Percentiles rank a stretch among this genome's conserved stretches.
Conservation (phyloP, 257 asterid genomes). For the Rehmannia glutinosa region DNA sequence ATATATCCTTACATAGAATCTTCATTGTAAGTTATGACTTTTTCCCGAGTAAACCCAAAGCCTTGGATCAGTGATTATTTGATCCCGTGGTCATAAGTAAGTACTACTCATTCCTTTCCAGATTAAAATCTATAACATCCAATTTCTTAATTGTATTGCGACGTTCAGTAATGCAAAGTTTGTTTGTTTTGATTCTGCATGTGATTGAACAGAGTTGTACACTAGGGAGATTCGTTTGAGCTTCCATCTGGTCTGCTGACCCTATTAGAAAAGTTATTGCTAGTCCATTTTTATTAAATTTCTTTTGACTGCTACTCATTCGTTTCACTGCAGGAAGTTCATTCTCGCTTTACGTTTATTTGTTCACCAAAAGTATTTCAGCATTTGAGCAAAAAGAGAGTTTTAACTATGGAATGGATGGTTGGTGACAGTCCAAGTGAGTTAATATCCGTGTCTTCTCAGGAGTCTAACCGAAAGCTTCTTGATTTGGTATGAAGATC, state of each 20-base stretch:
- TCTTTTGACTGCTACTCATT: conserved; percentile 12
- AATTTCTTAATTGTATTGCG: neutral
- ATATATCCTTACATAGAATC: neutral
- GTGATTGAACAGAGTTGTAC: neutral
- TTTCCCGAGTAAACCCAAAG: neutral
- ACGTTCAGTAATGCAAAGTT: neutral
- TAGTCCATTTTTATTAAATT: neutral
- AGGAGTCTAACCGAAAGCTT: conserved; percentile 54
- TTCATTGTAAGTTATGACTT: neutral
- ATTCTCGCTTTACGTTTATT: conserved; percentile 66
- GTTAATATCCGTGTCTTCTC: conserved; percentile 47
- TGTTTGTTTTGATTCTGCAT: neutral
- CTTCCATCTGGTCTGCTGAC: conserved; percentile 8
- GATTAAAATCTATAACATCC: neutral
- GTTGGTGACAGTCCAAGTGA: conserved; percentile 89
- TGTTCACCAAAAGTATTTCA: conserved; percentile 62
- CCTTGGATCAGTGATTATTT: neutral
- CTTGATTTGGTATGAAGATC: conserved; percentile 42
- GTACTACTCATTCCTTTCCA: neutral
- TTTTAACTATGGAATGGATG: conserved; percentile 97
- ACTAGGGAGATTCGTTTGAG: too few species aligned
- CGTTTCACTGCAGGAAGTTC: conserved; percentile 65
- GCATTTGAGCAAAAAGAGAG: conserved; percentile 68
- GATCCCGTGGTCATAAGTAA: neutral
- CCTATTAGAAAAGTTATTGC: conserved; percentile 7